These are phyloP conservation scores for Nothophytophthora sp. DNA, from an alignment of 352 stramenopile species.

Conservation along the genomic window DNA sequence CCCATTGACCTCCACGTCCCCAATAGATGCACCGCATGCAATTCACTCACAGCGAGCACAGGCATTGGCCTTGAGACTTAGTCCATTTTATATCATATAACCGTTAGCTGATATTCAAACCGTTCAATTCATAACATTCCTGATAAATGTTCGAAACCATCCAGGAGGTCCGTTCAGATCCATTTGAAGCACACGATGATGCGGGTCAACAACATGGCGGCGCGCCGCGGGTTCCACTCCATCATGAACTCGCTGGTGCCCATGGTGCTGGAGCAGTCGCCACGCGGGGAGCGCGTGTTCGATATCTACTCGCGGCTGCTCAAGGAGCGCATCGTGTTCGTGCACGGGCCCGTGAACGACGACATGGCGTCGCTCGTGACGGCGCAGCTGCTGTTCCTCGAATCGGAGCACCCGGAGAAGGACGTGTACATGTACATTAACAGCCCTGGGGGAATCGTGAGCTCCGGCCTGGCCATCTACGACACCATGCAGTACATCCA, in stretches of 20 bases:
- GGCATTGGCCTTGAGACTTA: too few relatives aligned
- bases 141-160: too few relatives aligned
- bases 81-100: too few relatives aligned
- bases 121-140: too few relatives aligned
- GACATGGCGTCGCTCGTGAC: slow-evolving; percentile 84
- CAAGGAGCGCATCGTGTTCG: slow-evolving; percentile 98
- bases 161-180: too few relatives aligned
- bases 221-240: slow-evolving; percentile 50
- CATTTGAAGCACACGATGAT: slow-evolving; percentile 15
- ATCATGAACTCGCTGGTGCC: slow-evolving; percentile 83
- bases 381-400: slow-evolving; percentile 94
- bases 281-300: slow-evolving; percentile 94
- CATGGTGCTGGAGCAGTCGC: slow-evolving; percentile 94
- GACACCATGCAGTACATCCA: slow-evolving; percentile 99
- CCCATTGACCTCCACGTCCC: neutral
- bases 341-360: slow-evolving; percentile 94
- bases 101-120: too few relatives aligned
- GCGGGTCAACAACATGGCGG: slow-evolving; percentile 6
- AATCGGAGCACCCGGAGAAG: slow-evolving; percentile 96
- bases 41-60: too few relatives aligned
- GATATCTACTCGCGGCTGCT: slow-evolving; percentile 98
- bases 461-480: slow-evolving; percentile 97
- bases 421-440: slow-evolving; percentile 99
- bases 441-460: slow-evolving; percentile 96
- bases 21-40: neutral